Evolutionary conservation across 768 basidiomycete species (phyloP), one percentile per base, ranked within the genome.

Genomic region (Rhizopogon rudus): DNA sequence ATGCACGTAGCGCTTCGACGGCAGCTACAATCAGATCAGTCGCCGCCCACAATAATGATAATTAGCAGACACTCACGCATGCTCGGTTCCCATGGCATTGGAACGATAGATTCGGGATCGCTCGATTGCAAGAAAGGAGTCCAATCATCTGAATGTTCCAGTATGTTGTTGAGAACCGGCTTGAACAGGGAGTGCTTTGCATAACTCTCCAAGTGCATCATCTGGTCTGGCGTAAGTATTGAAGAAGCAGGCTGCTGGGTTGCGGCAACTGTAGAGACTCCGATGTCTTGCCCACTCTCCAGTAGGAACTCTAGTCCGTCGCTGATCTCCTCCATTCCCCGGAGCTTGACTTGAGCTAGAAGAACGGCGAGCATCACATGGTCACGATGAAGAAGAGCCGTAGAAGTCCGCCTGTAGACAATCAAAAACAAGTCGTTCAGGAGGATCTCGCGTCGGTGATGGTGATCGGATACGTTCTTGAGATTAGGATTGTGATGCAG

Each of bases 261-360:
- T 3, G 73, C 56, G 35, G 72, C 66, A 1, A 68, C 50, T 33
- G 66, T 63, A 22, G 77, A 64, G 55, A 68, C 61, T n/a, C 62
- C 67, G 50, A 78, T 66, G 17, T 80, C 81, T 46, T 92, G 88
- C 5, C 90, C 87, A 61, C 89, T 87, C 66, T 98, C 95, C 42
- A 98, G 76, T n/a, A 98, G 73, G 72, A 93, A 92, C 65, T 97
- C 93, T 17, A 96, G 68, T 65, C 96, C 95, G 17, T 95, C 91
- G 2, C 75, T 68, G 41, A 91, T 87, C 44, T 92, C 91, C 65
- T 91, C 89, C 14, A 83, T 63, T 16, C 88, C 87, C 43, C 90
- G 83, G 14, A 95, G 68, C 67, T 93, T 93, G 58, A 96, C 87
- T 65, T 96, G 93, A 0, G 93, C 88, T 31, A 99, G 80, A 17